Percentiles rank a stretch among this genome's conserved stretches.
These are phyloP conservation scores for Lactarius psammicola DNA, from an alignment of 768 basidiomycete genomes.

Conservation along the genomic window DNA sequence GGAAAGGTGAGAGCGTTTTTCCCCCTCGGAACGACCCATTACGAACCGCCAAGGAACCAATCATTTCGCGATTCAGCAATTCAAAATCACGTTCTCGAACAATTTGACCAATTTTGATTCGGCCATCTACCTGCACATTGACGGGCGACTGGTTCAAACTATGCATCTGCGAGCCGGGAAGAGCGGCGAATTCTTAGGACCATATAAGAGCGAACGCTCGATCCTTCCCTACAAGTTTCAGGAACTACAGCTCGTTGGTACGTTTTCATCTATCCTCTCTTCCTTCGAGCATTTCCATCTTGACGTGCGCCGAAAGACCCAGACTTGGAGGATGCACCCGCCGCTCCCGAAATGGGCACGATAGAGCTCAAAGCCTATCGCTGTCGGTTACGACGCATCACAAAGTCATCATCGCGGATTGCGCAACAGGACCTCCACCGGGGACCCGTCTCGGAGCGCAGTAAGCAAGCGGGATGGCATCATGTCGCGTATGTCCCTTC, in stretches of 20 bases:
- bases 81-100: constrained; percentile 4
- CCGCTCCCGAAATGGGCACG: constrained; percentile 16
- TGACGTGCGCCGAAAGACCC: constrained; percentile 10
- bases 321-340: constrained; percentile 16
- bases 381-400: neutral
- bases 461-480: constrained; percentile 26
- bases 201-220: neutral
- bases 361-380: constrained; percentile 21
- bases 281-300: neutral
- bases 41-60: neutral
- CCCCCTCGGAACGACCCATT: neutral
- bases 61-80: constrained; percentile 1
- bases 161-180: neutral
- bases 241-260: constrained; percentile 20
- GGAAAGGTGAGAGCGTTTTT: neutral
- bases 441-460: constrained; percentile 19
- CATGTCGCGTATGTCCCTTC: constrained; percentile 9
- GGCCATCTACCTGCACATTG: neutral
- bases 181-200: neutral
- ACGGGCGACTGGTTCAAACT: constrained; percentile 1
- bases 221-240: constrained; percentile 21
- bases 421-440: neutral
- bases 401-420: too few relatives aligned
- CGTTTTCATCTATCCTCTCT: neutral
- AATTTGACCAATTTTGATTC: neutral